Conservation (phyloP, 1,139 yeast genomes). For the Nadsonia commutata region DNA sequence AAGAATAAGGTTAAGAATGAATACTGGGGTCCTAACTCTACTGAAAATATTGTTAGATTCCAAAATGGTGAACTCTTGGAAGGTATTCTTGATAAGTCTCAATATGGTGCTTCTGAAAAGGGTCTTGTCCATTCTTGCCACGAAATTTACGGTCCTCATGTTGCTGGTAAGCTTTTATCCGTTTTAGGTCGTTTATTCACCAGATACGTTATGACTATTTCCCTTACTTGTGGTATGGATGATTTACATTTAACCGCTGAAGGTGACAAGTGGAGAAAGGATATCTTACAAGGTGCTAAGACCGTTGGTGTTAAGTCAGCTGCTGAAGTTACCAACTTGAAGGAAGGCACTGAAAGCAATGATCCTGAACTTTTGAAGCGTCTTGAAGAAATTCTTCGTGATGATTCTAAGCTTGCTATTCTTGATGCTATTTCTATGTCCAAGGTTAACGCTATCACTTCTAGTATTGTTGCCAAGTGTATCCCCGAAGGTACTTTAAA, state of each 20-base stretch:
- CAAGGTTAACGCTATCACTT: constrained; percentile 81
- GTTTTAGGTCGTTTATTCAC: constrained; percentile 92
- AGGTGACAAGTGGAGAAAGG: constrained; percentile 82
- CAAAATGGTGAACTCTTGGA: constrained; percentile 72
- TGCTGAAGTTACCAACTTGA: constrained; percentile 81
- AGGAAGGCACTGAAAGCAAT: constrained; percentile 34
- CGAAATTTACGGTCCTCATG: constrained; percentile 80
- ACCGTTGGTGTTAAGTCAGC: constrained; percentile 89
- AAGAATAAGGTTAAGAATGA: constrained; percentile 86
- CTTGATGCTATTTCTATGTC: constrained; percentile 93
- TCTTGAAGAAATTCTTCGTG: constrained; percentile 88
- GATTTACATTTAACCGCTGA: constrained; percentile 83
- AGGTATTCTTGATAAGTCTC: constrained; percentile 95
- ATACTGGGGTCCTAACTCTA: constrained; percentile 80
- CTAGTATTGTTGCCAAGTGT: constrained; percentile 85
- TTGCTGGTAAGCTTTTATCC: constrained; percentile 81
- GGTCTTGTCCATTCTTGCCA: constrained; percentile 95
- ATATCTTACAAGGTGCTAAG: constrained; percentile 58
- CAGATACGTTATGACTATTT: constrained; percentile 80
- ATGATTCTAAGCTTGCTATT: constrained; percentile 81
- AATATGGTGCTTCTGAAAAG: constrained; percentile 94
- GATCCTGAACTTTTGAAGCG: constrained; percentile 77
- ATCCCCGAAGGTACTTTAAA: constrained; percentile 95
- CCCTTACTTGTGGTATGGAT: constrained; percentile 99
- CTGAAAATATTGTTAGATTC: constrained; percentile 78